Conservation (phyloP, 768 basidiomycete genomes). For the Cytidiella melzeri region DNA sequence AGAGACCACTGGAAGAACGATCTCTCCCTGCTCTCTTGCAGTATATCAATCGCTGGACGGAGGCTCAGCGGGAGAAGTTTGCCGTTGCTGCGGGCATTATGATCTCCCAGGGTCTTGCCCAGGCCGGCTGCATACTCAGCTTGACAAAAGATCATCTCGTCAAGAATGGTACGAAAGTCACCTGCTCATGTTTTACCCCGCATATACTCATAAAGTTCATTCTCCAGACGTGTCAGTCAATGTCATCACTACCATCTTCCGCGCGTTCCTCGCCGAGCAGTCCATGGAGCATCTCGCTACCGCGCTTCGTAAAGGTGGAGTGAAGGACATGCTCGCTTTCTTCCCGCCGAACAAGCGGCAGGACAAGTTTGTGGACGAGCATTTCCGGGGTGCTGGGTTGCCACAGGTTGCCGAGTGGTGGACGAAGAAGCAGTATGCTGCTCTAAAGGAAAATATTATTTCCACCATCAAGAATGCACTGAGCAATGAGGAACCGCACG, state of each 20-base stretch:
- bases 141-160: constrained; percentile 92
- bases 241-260: constrained; percentile 75
- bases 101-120: constrained; percentile 77
- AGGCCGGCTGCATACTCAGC: constrained; percentile 69
- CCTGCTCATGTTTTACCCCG: not conserved
- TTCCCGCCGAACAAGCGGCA: constrained; percentile 84
- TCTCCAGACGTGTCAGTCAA: constrained; percentile 68
- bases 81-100: constrained; percentile 76
- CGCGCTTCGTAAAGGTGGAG: constrained; percentile 75
- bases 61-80: constrained; percentile 75
- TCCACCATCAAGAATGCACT: constrained; percentile 64
- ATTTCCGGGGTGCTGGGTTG: constrained; percentile 79
- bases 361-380: constrained; percentile 67
- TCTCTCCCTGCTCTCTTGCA: constrained; percentile 82
- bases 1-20: constrained; percentile 87
- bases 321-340: constrained; percentile 82
- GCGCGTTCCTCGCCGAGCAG: constrained; percentile 74
- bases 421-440: constrained; percentile 81
- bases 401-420: constrained; percentile 89
- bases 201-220: no score
- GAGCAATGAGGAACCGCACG: constrained; percentile 60
- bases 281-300: constrained; percentile 85
- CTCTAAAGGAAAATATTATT: constrained; percentile 73
- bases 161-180: constrained; percentile 85
- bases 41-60: constrained; percentile 81